Evolutionary conservation across 2,329 filamentous ascomycete genomes (phyloP).

Genomic region (Dryadomyces quercivorus): DNA sequence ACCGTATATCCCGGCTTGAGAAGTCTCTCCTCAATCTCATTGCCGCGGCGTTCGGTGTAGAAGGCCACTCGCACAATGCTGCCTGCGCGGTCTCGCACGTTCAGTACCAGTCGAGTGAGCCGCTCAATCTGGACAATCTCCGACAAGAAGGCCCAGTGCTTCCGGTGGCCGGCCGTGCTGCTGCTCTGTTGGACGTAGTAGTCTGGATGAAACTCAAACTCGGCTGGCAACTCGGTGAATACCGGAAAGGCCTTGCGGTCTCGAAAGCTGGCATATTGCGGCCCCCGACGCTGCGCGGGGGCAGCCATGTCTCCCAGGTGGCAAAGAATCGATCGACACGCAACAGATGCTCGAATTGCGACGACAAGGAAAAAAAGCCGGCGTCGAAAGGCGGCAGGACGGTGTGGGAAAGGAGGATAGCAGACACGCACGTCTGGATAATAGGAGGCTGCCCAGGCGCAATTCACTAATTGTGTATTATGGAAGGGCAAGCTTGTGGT

Average conservation of each 20-base stretch:
- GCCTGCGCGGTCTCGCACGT: neutral
- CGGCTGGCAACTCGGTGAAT: neutral
- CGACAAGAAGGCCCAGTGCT: constrained; percentile 1
- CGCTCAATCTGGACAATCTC: neutral
- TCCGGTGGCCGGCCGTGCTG: neutral
- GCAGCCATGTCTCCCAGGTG: neutral
- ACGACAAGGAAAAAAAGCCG: neutral
- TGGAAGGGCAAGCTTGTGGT: neutral
- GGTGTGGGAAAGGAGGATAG: neutral
- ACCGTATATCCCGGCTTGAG: neutral
- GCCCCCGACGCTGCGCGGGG: neutral
- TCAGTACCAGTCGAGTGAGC: neutral
- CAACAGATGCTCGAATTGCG: neutral
- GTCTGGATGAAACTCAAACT: neutral
- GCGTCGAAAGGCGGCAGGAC: neutral
- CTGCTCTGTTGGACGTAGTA: neutral
- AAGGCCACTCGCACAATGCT: neutral
- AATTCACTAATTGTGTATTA: neutral
- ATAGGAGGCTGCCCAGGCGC: neutral
- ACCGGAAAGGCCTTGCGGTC: neutral
- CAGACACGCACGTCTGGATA: no score
- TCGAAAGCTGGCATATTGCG: constrained; percentile 1
- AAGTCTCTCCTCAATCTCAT: neutral
- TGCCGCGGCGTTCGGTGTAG: neutral
- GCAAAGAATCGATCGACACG: neutral